These are phyloP conservation scores for Macrophomina tecta DNA, from an alignment of 2,329 filamentous ascomycete species.

Conservation along the genomic window DNA sequence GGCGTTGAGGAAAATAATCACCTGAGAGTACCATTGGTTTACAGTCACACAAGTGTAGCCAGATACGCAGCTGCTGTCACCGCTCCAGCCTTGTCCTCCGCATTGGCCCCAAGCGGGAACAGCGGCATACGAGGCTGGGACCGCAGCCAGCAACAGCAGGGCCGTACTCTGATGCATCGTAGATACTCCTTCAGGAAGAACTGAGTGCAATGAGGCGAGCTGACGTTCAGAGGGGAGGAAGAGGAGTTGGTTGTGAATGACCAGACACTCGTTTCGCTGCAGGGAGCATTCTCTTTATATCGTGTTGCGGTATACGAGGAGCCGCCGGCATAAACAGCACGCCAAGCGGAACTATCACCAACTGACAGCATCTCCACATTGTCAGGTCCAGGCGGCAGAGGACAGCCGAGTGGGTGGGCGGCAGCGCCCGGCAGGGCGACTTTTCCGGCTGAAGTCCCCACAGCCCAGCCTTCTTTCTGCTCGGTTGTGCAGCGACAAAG, in stretches of 20 bases:
- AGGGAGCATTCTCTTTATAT: conserved; percentile 3
- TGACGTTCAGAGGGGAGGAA: not conserved
- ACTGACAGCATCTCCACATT: conserved; percentile 12
- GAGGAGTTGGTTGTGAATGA: not conserved
- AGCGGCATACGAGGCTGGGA: conserved; percentile 12
- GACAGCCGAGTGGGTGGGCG: not conserved
- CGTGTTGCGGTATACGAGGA: not conserved
- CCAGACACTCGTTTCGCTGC: not conserved
- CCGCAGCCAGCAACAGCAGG: not conserved
- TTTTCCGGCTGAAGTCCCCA: conserved; percentile 11
- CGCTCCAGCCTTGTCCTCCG: conserved; percentile 23
- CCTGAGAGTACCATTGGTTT: conserved; percentile 27
- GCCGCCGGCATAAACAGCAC: not conserved
- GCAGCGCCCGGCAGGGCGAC: not conserved
- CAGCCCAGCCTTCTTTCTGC: not conserved
- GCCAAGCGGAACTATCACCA: not conserved
- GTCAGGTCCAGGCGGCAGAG: not conserved
- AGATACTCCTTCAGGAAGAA: not conserved
- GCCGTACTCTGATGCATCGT: conserved; percentile 7
- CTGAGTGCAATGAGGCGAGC: not conserved
- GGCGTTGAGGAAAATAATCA: not conserved
- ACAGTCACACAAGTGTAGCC: conserved; percentile 26
- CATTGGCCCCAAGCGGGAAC: conserved; percentile 28
- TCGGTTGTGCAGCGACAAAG: not conserved
- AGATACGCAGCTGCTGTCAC: conserved; percentile 20